Base-by-base conservation (phyloP, 495 filamentous ascomycete species). In the Lophiostoma macrostomum region DNA sequence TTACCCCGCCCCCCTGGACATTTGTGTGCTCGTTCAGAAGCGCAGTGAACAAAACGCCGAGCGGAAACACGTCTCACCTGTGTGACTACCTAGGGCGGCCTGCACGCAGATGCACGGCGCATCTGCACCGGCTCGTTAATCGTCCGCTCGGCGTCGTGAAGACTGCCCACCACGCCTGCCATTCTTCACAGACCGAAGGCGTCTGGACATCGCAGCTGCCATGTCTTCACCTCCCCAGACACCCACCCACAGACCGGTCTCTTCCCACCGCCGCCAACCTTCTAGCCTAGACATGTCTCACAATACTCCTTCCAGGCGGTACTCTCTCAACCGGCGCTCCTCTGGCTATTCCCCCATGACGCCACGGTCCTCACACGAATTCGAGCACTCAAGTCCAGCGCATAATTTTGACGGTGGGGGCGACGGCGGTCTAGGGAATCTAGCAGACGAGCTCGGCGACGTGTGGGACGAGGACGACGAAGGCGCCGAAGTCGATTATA, bases 401-500 rank as follows among this genome's bases (percentile, higher is more conserved):
- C 69, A 64, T 1, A 32, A 48, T 14, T 55, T 53, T 32, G 62
- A 64, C 66, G 50, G 74, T 65, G 20, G 60, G 55, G 55, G 71
- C 66, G 63, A 71, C 52, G 34, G 64, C 0, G 63, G 60, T 22
- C 70, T 93, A 16, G 90, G 89, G 28, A 94, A 86, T 56, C 71
- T 96, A 14, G 89, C 90, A 11, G 90, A 95, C 58, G 88, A 93
- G 61, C 70, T 86, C 22, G 82, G 79, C 13, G 82, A 80, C 48
- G 76, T 76, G 12, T 75, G 78, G 23, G 75, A 75, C 19, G 77
- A 80, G 70, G 64, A 78, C 13, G 78, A 79, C 7, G 83, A 84
- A 7, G 77, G 73, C 3, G 67, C 67, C 8, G 72, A 74, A n/a
- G 71, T 61, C 12, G 71, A 73, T 23, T 64, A 53, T 20, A 60